Evolutionary conservation across 2,329 filamentous ascomycete species (phyloP).

Genomic region (Aspergillus candidus): DNA sequence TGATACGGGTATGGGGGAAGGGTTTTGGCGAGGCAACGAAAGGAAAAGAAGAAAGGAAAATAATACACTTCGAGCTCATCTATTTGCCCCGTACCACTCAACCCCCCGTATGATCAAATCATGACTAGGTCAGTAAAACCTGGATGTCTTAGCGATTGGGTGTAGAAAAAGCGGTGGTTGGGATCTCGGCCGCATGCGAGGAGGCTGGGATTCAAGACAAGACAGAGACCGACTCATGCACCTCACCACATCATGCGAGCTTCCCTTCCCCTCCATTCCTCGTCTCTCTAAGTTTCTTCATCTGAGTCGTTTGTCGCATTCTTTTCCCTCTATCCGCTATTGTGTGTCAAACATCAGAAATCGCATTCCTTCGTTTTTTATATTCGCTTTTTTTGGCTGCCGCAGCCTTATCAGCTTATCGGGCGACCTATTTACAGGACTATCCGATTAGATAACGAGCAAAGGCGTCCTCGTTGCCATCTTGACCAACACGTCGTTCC

Average conservation of each 20-base stretch:
- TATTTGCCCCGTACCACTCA: too few species aligned
- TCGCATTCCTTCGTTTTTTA: neutral
- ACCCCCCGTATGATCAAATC: too few species aligned
- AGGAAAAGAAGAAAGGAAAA: too few species aligned
- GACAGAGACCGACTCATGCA: neutral
- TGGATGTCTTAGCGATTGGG: neutral
- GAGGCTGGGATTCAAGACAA: neutral
- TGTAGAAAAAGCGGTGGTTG: neutral
- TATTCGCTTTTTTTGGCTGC: neutral
- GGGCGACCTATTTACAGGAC: neutral
- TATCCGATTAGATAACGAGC: too few species aligned
- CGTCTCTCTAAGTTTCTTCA: conserved; percentile 1
- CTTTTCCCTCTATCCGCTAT: neutral
- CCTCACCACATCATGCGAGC: too few species aligned
- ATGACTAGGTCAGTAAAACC: too few species aligned
- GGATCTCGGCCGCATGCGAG: neutral
- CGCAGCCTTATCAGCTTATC: neutral
- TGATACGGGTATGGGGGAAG: too few species aligned
- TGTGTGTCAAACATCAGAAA: neutral
- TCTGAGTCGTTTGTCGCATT: conserved; percentile 13
- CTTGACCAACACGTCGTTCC: too few species aligned
- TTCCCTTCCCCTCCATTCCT: conserved; percentile 5
- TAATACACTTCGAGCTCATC: too few species aligned
- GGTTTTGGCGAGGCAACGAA: too few species aligned
- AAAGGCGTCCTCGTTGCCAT: too few species aligned